Evolutionary conservation across 331 rosid genomes (phyloP), one percentile per base, ranked within the genome.

Genomic region (Arachis monticola): DNA sequence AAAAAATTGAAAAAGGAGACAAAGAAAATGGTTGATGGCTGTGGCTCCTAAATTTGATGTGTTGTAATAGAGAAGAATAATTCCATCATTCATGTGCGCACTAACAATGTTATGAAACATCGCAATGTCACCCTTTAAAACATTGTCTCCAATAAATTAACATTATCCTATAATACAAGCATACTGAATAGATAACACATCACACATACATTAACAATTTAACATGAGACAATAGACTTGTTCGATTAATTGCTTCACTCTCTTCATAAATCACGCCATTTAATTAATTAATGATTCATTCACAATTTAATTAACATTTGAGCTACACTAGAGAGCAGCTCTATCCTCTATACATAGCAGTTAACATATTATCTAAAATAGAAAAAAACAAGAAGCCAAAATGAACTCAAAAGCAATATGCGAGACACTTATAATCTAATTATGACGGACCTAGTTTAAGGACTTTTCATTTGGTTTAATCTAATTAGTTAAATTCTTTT

Each of bases 321-420:
- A 44, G 7, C 5, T 44, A 44, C 48, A 44, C 7, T 44, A 35
- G 40, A 35, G 40, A 35, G 40, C 40, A 35, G 40, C 40, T 35
- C 30, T 27, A 27, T 27, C 30, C 30, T 27, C 30, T 7, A 42
- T 7, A 42, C 45, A 42, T 42, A 42, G 40, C 5, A 10, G 50
- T 6, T 64, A 48, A 6, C 32, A 13, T 30, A 53, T 8, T 31
- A 5, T 3, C 6, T 47, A 60, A 32, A 7, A 40, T 10, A 4
- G n/a, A 10, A 46, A 12, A 51, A 22, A 58, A 11, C 13, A 27
- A 27, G 44, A 11, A 73, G 7, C 32, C 51, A 60, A 11, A 51
- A 70, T 61, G 76, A 73, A 60, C 72, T 77, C 77, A 66, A 45
- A 64, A 75, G 14, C 74, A 84, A 72, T 74, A 66, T 41, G 56